Base-by-base conservation (phyloP, 2,329 filamentous ascomycete genomes). In the Aureobasidium sp. region DNA sequence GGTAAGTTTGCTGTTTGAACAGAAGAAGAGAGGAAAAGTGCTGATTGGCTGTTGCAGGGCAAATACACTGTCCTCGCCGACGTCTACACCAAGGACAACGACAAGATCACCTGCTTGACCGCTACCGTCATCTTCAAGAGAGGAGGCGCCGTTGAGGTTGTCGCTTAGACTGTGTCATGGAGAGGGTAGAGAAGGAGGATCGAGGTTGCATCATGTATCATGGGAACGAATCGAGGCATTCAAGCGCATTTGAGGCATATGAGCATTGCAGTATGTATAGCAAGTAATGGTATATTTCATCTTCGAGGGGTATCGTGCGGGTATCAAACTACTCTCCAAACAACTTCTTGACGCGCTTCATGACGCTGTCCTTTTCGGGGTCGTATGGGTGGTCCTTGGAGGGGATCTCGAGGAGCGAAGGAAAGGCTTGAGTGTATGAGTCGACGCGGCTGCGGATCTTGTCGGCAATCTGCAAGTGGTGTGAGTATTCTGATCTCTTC, bases 321-420 rank as follows among this genome's bases (percentile, higher is more conserved):
- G 20, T 15, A 52, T 36, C 12, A 34, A 34, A 44, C 55, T 68
- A 92, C 79, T 92, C 86, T 67, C 86, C 86, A 76, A 88, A 88
- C 66, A 90, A 71, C 70, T 87, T 84, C 73, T 84, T 80, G 67
- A 99, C 94, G 68, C 94, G 84, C 78, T 92, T 89, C 77, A 99
- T 76, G 47, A 99, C 93, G 72, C 93, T 97, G 76, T 99, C 94
- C 81, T 99, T 99, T 78, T 99, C 94, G 0, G 94, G 94, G 70
- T 99, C 93, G 73, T 99, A 99, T 2, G 94, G 94, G 75, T 99
- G 94, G 75, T 99, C 94, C 82, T 99, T 99, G 78, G 91, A 96
- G 27, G 94, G 94, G 64, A 99, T 97, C 77, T 99, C 94, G 63
- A 99, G 85, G 61, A 99, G 84, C 26, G 91, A 88, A n/a, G 94